Evolutionary conservation across 768 basidiomycete species (phyloP).

Genomic region (Mycena albidolilacea): DNA sequence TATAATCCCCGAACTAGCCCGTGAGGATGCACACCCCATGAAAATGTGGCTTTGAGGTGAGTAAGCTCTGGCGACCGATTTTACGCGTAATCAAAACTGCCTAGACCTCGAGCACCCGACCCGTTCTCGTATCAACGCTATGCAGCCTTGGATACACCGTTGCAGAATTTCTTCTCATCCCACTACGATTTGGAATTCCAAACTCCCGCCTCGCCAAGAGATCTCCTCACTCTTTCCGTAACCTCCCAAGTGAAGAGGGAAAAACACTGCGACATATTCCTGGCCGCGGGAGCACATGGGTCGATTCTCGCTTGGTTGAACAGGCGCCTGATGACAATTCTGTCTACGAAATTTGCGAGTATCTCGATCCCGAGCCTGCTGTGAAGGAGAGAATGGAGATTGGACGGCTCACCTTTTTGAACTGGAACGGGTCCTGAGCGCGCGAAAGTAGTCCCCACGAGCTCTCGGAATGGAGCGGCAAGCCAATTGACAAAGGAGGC

Average conservation of each 20-base stretch:
- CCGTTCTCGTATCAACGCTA: slow-evolving; percentile 67
- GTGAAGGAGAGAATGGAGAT: no score
- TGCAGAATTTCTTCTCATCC: slow-evolving; percentile 78
- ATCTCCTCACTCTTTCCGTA: slow-evolving; percentile 55
- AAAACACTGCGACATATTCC: slow-evolving; percentile 70
- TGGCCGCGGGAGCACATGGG: slow-evolving; percentile 48
- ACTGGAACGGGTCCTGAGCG: no score
- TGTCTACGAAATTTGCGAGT: slow-evolving; percentile 31
- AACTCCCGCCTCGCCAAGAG: slow-evolving; percentile 84
- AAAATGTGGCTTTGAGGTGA: slow-evolving; percentile 91
- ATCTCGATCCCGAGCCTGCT: slow-evolving; percentile 31
- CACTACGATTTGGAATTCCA: slow-evolving; percentile 84
- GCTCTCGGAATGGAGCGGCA: no score
- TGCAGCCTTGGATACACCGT: slow-evolving; percentile 68
- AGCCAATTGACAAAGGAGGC: no score
- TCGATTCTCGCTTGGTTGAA: slow-evolving; percentile 19
- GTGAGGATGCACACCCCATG: slow-evolving; percentile 65
- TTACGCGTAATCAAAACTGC: background rate
- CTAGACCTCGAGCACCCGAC: slow-evolving; percentile 77
- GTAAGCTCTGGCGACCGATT: slow-evolving; percentile 22
- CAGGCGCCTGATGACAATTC: background rate
- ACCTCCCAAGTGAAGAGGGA: slow-evolving; percentile 38
- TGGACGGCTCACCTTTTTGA: no score
- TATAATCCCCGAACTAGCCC: slow-evolving; percentile 73
- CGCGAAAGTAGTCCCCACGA: no score